A percentile compares a stretch with the other conserved stretches of the same genome.
Conservation (phyloP, 192 early-diverging fungal species). For the Phlyctochytrium arcticum region DNA sequence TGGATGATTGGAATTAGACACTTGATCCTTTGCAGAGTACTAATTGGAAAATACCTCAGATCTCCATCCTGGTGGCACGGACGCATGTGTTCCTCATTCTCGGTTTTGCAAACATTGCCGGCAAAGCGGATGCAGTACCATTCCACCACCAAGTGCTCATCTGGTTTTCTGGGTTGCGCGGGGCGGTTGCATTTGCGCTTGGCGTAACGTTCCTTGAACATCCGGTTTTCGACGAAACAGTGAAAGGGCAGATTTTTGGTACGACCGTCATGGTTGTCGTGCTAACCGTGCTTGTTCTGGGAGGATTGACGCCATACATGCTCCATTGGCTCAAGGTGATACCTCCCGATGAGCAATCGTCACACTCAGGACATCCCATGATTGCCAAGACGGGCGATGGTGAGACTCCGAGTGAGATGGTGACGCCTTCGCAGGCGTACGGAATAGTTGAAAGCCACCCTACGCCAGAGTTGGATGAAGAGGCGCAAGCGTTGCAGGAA, state of each 20-base stretch:
- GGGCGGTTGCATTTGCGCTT: slow-evolving; percentile 60
- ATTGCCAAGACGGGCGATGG: slow-evolving; percentile 3
- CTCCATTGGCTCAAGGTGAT: slow-evolving; percentile 46
- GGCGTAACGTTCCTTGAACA: slow-evolving; percentile 55
- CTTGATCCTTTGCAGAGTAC: too few relatives aligned
- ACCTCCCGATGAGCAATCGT: slow-evolving; percentile 5
- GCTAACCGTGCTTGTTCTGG: slow-evolving; percentile 51
- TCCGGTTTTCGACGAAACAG: slow-evolving; percentile 39
- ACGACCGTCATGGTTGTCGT: slow-evolving; percentile 58
- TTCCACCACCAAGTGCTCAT: slow-evolving; percentile 50
- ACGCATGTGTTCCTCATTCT: slow-evolving; percentile 56
- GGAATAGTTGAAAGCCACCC: slow-evolving; percentile 18
- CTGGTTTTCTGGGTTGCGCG: slow-evolving; percentile 60
- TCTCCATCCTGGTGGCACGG: slow-evolving; percentile 48
- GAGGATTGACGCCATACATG: slow-evolving; percentile 58
- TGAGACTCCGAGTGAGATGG: not conserved
- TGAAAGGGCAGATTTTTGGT: slow-evolving; percentile 56
- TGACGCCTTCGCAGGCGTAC: slow-evolving; percentile 6
- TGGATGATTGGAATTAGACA: not conserved
- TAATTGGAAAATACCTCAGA: too few relatives aligned
- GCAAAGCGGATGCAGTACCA: slow-evolving; percentile 32
- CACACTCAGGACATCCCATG: slow-evolving; percentile 14
- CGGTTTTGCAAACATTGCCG: slow-evolving; percentile 35
- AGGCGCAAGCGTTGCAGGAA: slow-evolving; percentile 23
- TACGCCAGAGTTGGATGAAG: slow-evolving; percentile 28